These are phyloP conservation scores for Metschnikowia shivogae DNA, from an alignment of 805 yeast species.

Conservation along the genomic window DNA sequence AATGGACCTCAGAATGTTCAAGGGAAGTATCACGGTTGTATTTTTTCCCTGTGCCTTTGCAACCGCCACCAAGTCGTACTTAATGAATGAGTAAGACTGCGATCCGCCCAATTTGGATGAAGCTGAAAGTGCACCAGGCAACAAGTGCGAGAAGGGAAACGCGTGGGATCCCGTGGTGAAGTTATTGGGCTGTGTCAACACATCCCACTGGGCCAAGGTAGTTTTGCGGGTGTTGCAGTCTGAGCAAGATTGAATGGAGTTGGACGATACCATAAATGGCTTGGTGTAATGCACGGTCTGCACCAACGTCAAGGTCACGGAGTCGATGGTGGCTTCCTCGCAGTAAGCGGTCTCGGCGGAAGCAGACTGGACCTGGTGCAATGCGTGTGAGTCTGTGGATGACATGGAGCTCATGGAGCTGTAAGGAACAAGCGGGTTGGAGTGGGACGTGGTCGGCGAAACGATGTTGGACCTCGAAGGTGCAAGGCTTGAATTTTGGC, in stretches of 20 bases:
- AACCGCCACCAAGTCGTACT: constrained; percentile 72
- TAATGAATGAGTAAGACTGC: constrained; percentile 47
- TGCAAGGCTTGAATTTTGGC: background rate
- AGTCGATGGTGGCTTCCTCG: constrained; percentile 28
- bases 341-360: background rate
- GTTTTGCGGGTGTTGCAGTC: constrained; percentile 53
- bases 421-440: constrained; percentile 4
- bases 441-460: background rate
- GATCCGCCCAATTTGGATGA: constrained; percentile 61
- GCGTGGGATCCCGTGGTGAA: constrained; percentile 70
- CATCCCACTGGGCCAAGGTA: constrained; percentile 85
- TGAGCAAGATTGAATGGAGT: constrained; percentile 47
- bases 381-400: background rate
- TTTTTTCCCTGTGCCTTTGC: constrained; percentile 29
- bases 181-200: constrained; percentile 54
- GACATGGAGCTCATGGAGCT: constrained; percentile 3
- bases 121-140: constrained; percentile 88
- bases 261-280: constrained; percentile 60
- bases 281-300: constrained; percentile 65
- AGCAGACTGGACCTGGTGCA: constrained; percentile 3
- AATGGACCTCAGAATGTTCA: constrained; percentile 73
- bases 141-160: constrained; percentile 84
- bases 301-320: constrained; percentile 62
- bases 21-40: constrained; percentile 50
- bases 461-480: background rate